Evolutionary conservation across 768 basidiomycete genomes (phyloP).

Genomic region (Trametes cingulata): DNA sequence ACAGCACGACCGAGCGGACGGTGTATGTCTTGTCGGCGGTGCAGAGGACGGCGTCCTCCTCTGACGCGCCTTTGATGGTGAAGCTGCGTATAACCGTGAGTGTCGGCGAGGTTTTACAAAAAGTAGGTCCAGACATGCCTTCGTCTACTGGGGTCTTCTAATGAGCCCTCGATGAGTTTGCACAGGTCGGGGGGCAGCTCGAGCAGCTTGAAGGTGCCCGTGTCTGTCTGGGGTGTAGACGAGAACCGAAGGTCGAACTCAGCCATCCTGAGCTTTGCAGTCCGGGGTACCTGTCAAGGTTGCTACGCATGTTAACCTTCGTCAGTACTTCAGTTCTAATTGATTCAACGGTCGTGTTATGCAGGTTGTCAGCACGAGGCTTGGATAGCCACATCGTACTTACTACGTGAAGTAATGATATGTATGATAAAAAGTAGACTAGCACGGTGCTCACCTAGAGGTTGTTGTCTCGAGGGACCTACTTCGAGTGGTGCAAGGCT

Average conservation of each 20-base stretch:
- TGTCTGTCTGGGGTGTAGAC: conserved; percentile 32
- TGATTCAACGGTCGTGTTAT: no score
- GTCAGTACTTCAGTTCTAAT: no score
- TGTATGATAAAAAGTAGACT: no score
- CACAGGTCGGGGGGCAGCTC: conserved; percentile 74
- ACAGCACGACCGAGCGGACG: conserved; percentile 83
- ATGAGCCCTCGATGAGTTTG: conserved; percentile 56
- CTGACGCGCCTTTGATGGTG: conserved; percentile 76
- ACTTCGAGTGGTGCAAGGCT: no score
- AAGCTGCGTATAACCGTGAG: conserved; percentile 43
- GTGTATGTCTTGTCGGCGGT: conserved; percentile 78
- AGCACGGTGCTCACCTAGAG: no score
- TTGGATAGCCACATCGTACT: no score
- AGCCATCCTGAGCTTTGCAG: no score
- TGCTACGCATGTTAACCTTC: no score
- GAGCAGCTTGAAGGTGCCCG: conserved; percentile 64
- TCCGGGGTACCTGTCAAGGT: no score
- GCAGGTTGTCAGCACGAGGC: no score
- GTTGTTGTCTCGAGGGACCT: no score
- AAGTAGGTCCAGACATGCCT: neutral
- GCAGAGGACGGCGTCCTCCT: conserved; percentile 90
- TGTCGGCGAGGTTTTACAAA: conserved; percentile 18
- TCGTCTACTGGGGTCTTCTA: conserved; percentile 29
- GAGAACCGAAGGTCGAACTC: conserved; percentile 29
- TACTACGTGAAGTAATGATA: no score